Percentiles rank a stretch among this genome's conserved stretches.
phyloP scores from a whole-genome alignment of 257 asterid genomes.

The Verbena officinalis region DNA sequence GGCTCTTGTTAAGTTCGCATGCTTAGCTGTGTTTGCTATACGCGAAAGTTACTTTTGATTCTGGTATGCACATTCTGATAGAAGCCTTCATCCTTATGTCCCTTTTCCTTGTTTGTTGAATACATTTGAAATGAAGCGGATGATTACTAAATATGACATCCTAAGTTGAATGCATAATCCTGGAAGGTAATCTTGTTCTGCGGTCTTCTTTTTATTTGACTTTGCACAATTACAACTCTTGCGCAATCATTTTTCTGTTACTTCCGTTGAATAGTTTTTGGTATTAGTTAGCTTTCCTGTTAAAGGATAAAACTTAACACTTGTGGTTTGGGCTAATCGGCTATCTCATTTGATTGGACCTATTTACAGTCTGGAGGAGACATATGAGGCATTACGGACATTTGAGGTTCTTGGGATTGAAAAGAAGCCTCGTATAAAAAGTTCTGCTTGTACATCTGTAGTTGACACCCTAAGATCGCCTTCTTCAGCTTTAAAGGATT shows the following conservation, averaged over 20 bases:
- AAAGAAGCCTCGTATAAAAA: slow-evolving; percentile 47
- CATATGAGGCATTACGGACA: slow-evolving; percentile 81
- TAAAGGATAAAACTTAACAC: not conserved
- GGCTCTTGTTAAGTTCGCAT: not conserved
- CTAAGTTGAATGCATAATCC: slow-evolving; percentile 1
- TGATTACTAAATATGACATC: not conserved
- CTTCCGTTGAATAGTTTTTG: not conserved
- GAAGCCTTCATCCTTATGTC: not conserved
- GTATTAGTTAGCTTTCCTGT: not conserved
- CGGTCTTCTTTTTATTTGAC: too few species aligned
- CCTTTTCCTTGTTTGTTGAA: not conserved
- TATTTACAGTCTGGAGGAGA: slow-evolving; percentile 70
- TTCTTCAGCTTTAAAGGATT: slow-evolving; percentile 61
- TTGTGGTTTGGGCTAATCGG: slow-evolving; percentile 16
- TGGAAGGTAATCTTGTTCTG: not conserved
- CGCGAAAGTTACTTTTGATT: not conserved
- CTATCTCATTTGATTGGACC: slow-evolving; percentile 26
- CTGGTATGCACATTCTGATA: not conserved
- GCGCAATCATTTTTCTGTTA: slow-evolving; percentile 14
- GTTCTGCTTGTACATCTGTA: slow-evolving; percentile 64
- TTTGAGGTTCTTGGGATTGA: slow-evolving; percentile 84
- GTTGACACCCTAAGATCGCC: slow-evolving; percentile 56
- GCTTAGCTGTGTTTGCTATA: not conserved
- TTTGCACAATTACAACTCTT: slow-evolving; percentile 9
- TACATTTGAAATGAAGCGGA: not conserved